A percentile compares a stretch with the other conserved stretches of the same genome.
phyloP scores from a whole-genome alignment of 768 basidiomycete species.

The Agaricus bisporus region DNA sequence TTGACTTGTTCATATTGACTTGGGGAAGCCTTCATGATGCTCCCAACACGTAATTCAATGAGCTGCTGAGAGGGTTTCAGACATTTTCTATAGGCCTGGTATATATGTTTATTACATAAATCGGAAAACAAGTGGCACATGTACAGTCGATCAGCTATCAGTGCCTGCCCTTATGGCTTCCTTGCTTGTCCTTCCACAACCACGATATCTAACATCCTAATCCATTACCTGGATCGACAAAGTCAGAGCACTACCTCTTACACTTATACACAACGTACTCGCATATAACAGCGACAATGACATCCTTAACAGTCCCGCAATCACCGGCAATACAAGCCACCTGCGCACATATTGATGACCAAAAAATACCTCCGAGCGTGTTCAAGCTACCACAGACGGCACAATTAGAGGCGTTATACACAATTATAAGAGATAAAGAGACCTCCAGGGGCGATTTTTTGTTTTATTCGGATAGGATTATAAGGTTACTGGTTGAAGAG shows the following conservation, averaged over 20 bases:
- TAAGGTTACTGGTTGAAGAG: constrained; percentile 74
- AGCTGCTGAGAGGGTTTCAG: too few relatives aligned
- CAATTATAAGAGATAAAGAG: constrained; percentile 86
- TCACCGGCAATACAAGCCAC: constrained; percentile 10
- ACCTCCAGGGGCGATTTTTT: constrained; percentile 92
- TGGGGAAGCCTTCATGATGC: too few relatives aligned
- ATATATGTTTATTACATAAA: background rate
- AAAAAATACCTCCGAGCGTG: constrained; percentile 71
- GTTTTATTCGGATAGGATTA: constrained; percentile 93
- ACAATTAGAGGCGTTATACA: constrained; percentile 93
- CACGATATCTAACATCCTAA: background rate
- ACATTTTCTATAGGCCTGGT: too few relatives aligned
- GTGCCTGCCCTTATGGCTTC: constrained; percentile 9
- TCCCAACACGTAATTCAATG: too few relatives aligned
- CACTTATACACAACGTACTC: background rate
- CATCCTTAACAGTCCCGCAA: background rate
- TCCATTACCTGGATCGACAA: background rate
- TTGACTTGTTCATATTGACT: too few relatives aligned
- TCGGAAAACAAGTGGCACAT: constrained; percentile 4
- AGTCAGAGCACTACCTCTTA: background rate
- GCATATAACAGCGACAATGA: background rate
- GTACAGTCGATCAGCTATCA: constrained; percentile 5
- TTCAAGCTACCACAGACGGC: constrained; percentile 85
- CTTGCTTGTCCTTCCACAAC: background rate
- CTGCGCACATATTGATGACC: constrained; percentile 29